These are phyloP conservation scores for Fennellomyces sp. DNA, from an alignment of 371 early-diverging fungal genomes.

Conservation along the genomic window DNA sequence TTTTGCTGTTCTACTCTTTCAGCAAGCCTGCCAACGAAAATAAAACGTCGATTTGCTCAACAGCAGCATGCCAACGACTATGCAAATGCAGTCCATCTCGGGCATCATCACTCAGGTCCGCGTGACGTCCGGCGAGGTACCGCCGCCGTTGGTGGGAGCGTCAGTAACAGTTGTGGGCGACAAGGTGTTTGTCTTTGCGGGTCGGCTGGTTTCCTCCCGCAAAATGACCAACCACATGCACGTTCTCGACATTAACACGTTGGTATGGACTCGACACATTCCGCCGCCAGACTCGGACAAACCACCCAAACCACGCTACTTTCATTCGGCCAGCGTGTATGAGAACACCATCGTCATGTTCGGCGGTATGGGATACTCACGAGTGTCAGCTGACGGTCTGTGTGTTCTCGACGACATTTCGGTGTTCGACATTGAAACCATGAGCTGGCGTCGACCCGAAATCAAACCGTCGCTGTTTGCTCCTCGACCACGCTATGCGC, in stretches of 20 bases:
- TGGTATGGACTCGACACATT: slow-evolving; percentile 64
- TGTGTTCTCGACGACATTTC: slow-evolving; percentile 70
- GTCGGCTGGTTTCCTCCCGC: slow-evolving; percentile 67
- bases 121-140: slow-evolving; percentile 75
- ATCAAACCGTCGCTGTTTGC: slow-evolving; percentile 51
- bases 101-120: slow-evolving; percentile 68
- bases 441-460: slow-evolving; percentile 62
- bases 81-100: slow-evolving; percentile 60
- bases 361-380: slow-evolving; percentile 59
- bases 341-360: slow-evolving; percentile 49
- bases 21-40: too few relatives aligned
- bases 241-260: slow-evolving; percentile 63
- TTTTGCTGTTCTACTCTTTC: too few relatives aligned
- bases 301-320: slow-evolving; percentile 70
- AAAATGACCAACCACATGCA: slow-evolving; percentile 78
- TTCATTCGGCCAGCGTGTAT: slow-evolving; percentile 76
- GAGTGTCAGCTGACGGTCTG: slow-evolving; percentile 33
- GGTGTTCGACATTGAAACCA: slow-evolving; percentile 63
- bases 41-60: too few relatives aligned
- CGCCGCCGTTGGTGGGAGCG: slow-evolving; percentile 79
- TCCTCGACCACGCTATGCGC: slow-evolving; percentile 80
- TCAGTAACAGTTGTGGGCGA: slow-evolving; percentile 72
- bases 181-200: slow-evolving; percentile 76
- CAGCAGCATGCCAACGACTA: slow-evolving; percentile 13
- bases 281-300: slow-evolving; percentile 42